Conservation (phyloP, 495 filamentous ascomycete species). For the Venustampulla echinocandica region DNA sequence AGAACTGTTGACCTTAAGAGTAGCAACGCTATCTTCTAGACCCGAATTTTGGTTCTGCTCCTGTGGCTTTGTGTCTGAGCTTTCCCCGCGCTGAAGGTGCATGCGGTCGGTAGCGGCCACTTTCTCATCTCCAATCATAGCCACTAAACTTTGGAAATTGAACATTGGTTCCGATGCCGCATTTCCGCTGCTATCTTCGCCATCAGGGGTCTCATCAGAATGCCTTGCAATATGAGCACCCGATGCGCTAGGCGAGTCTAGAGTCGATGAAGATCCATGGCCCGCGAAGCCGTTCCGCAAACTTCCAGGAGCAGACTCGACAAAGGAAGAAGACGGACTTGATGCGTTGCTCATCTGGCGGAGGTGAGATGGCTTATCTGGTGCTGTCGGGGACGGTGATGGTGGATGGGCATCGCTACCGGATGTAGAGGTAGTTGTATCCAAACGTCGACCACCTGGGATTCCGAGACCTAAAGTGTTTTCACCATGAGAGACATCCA, state of each 20-base stretch:
- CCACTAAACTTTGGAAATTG: constrained; percentile 82
- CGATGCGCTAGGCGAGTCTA: constrained; percentile 33
- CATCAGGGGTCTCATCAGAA: constrained; percentile 30
- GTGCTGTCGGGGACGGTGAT: constrained; percentile 30
- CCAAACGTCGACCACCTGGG: constrained; percentile 18
- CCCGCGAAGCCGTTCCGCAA: constrained; percentile 28
- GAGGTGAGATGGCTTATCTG: constrained; percentile 54
- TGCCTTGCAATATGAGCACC: constrained; percentile 29
- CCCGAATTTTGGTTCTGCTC: not conserved
- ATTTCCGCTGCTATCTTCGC: constrained; percentile 25
- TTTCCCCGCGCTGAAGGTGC: constrained; percentile 22
- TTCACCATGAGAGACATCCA: constrained; percentile 11
- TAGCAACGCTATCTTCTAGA: constrained; percentile 21
- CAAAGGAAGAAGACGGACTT: constrained; percentile 65
- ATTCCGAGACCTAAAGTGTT: constrained; percentile 17
- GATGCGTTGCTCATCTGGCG: constrained; percentile 77
- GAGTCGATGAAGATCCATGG: constrained; percentile 37
- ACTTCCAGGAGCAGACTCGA: constrained; percentile 53
- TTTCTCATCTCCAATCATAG: constrained; percentile 57
- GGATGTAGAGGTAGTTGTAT: constrained; percentile 11
- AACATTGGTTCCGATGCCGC: constrained; percentile 69
- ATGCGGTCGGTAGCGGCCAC: constrained; percentile 31
- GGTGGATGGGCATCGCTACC: constrained; percentile 25
- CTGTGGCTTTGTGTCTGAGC: not conserved
- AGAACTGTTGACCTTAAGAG: constrained; percentile 10